Percentiles rank a stretch among this genome's conserved stretches.
Evolutionary conservation across 164 flowering plant species (phyloP).

Genomic region (Stephania japonica): DNA sequence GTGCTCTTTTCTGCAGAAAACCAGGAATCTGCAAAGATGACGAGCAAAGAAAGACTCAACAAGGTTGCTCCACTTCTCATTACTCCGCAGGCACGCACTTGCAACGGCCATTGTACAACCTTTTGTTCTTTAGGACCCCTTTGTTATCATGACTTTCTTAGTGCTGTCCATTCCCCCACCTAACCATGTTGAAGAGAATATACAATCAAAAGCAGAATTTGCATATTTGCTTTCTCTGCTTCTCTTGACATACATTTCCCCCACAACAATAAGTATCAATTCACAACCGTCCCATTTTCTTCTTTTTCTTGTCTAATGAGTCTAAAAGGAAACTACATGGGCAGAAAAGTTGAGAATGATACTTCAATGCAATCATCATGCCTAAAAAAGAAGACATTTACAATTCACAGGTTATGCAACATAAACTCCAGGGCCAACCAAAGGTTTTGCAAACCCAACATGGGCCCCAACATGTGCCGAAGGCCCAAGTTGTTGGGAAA

Average conservation of each 20-base stretch:
- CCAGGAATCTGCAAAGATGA: neutral
- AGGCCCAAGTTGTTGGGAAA: too few species aligned
- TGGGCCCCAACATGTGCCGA: too few species aligned
- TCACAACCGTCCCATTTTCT: neutral
- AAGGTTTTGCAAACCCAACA: too few species aligned
- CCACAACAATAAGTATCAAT: neutral
- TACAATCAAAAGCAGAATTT: neutral
- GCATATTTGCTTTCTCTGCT: neutral
- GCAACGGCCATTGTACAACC: neutral
- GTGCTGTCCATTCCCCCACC: neutral
- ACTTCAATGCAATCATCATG: neutral
- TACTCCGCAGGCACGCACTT: neutral
- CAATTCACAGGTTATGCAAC: too few species aligned
- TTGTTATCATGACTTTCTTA: neutral
- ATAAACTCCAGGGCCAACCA: too few species aligned
- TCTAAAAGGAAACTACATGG: neutral
- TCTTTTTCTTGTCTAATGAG: neutral
- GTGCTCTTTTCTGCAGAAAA: neutral
- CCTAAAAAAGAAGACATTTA: too few species aligned
- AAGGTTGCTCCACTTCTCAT: conserved; percentile 1
- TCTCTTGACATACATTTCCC: neutral
- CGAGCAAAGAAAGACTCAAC: neutral
- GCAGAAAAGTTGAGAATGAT: neutral
- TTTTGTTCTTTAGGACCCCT: neutral
- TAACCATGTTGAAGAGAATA: neutral